These are phyloP conservation scores for Coemansia sp. DNA, from an alignment of 192 early-diverging fungal species.

Conservation along the genomic window DNA sequence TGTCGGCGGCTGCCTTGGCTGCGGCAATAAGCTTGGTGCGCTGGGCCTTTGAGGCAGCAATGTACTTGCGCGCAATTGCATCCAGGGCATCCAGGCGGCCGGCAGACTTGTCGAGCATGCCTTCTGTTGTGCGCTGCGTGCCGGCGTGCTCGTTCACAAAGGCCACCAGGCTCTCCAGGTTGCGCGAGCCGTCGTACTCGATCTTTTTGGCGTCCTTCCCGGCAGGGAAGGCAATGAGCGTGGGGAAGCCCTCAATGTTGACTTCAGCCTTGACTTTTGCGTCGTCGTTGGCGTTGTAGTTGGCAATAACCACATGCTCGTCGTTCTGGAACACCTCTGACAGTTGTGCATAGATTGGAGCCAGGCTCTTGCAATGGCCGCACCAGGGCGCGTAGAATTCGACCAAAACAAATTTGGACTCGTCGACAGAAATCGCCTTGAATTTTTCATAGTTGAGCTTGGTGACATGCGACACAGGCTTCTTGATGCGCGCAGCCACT, in stretches of 20 bases:
- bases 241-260: constrained; percentile 82
- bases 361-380: constrained; percentile 79
- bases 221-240: constrained; percentile 80
- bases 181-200: constrained; percentile 71
- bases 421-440: constrained; percentile 68
- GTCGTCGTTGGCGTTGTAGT: constrained; percentile 78
- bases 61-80: constrained; percentile 59
- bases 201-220: constrained; percentile 59
- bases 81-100: constrained; percentile 38
- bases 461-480: constrained; percentile 61
- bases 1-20: constrained; percentile 47
- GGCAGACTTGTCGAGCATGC: constrained; percentile 62
- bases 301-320: constrained; percentile 79
- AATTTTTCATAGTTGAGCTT: constrained; percentile 74
- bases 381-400: constrained; percentile 95
- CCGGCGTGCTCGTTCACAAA: constrained; percentile 86
- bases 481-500: constrained; percentile 64
- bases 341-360: constrained; percentile 90
- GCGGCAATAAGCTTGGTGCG: constrained; percentile 52
- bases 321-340: constrained; percentile 76
- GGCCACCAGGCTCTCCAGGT: constrained; percentile 66
- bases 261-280: constrained; percentile 60
- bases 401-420: constrained; percentile 76
- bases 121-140: constrained; percentile 71
- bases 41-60: constrained; percentile 51